A percentile compares a stretch with the other conserved stretches of the same genome.
These are phyloP conservation scores for Cylindricascospora bacillispora DNA, from an alignment of 1,139 yeast species.

Conservation along the genomic window DNA sequence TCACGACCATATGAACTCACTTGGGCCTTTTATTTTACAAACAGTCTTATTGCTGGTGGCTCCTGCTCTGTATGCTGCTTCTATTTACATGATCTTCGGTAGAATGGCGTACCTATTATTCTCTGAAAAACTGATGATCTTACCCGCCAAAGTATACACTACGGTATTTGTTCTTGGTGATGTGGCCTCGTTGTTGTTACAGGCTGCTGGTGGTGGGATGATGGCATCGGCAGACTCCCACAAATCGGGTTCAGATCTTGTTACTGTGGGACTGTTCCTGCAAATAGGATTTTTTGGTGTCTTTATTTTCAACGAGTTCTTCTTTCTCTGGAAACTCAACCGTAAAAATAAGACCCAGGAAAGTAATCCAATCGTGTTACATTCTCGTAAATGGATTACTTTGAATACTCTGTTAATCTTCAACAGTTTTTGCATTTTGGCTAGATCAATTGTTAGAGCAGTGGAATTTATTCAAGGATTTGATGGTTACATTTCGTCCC, in stretches of 20 bases:
- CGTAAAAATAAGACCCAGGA: slow-evolving; percentile 1
- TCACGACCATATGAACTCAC: slow-evolving; percentile 9
- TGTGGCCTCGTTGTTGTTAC: slow-evolving; percentile 30
- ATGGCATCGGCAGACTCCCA: slow-evolving; percentile 16
- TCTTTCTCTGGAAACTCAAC: slow-evolving; percentile 11
- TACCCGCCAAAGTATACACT: slow-evolving; percentile 28
- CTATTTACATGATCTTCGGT: slow-evolving; percentile 35
- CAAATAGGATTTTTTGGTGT: slow-evolving; percentile 30
- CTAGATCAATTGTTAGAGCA: slow-evolving; percentile 32
- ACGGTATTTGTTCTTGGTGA: slow-evolving; percentile 35
- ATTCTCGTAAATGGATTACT: slow-evolving; percentile 11
- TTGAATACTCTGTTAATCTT: slow-evolving; percentile 20
- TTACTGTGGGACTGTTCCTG: slow-evolving; percentile 27
- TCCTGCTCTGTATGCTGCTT: slow-evolving; percentile 34
- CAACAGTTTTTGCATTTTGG: slow-evolving; percentile 27
- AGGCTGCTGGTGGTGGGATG: slow-evolving; percentile 35
- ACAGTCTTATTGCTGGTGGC: slow-evolving; percentile 30
- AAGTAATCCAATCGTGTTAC: not conserved
- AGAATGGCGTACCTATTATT: slow-evolving; percentile 24
- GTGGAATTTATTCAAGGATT: slow-evolving; percentile 31
- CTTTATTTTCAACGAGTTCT: slow-evolving; percentile 22
- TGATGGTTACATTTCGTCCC: slow-evolving; percentile 26
- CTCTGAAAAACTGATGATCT: slow-evolving; percentile 24
- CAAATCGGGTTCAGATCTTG: slow-evolving; percentile 19
- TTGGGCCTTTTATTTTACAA: slow-evolving; percentile 29